Conservation (phyloP, 2,329 filamentous ascomycete genomes). For the Alternaria consortialis region DNA sequence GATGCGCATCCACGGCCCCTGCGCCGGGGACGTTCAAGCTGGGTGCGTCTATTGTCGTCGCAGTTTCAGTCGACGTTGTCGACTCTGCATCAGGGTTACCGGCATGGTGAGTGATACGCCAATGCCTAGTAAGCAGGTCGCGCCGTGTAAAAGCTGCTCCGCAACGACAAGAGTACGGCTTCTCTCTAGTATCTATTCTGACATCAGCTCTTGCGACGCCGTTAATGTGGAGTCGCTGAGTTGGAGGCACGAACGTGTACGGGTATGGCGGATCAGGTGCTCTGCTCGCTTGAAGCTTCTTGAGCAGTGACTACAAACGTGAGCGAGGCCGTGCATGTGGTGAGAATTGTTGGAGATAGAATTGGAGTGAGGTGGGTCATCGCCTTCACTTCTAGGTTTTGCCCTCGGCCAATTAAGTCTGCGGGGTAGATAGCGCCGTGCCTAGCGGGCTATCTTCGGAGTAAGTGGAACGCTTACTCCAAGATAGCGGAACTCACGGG, state of each 20-base stretch:
- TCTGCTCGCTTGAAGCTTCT: constrained; percentile 43
- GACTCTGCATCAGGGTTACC: constrained; percentile 13
- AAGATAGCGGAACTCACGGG: constrained; percentile 8
- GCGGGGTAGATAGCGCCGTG: constrained; percentile 12
- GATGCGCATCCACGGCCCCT: constrained; percentile 2
- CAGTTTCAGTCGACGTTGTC: constrained; percentile 13
- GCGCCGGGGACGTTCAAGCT: constrained; percentile 5
- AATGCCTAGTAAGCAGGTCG: constrained; percentile 44
- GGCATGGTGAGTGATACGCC: constrained; percentile 40
- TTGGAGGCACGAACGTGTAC: constrained; percentile 38
- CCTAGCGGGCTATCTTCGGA: constrained; percentile 1
- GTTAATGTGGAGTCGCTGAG: not conserved
- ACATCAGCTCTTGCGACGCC: constrained; percentile 19
- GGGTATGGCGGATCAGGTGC: constrained; percentile 42
- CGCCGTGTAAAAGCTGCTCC: constrained; percentile 39
- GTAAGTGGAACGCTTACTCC: constrained; percentile 1
- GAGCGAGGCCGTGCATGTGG: constrained; percentile 37
- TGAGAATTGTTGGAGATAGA: constrained; percentile 26
- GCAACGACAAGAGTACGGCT: constrained; percentile 41
- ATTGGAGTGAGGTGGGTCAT: constrained; percentile 18
- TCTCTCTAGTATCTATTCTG: constrained; percentile 40
- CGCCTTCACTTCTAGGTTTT: constrained; percentile 4
- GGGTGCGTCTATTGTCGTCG: constrained; percentile 12
- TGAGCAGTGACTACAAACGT: constrained; percentile 40
- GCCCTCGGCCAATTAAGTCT: constrained; percentile 3